Conservation (phyloP, 1,284 basidiomycete genomes). For the Leccinum solheimii region DNA sequence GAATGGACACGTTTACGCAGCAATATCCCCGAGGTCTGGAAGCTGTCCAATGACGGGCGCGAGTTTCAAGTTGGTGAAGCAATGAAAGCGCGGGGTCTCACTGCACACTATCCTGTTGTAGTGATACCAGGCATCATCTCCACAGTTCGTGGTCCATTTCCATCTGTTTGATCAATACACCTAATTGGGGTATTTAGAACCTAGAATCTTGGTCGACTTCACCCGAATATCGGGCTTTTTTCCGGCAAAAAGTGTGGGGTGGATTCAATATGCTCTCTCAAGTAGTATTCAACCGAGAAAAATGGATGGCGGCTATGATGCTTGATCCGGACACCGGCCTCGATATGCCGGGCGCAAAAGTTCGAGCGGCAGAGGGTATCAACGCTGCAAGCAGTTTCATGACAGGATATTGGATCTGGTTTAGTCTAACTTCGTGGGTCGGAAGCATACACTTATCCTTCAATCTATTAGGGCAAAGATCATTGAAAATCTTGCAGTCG, state of each 20-base stretch:
- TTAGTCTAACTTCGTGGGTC: slow-evolving; percentile 1
- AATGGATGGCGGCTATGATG: slow-evolving; percentile 89
- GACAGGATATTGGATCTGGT: slow-evolving; percentile 96
- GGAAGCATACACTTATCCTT: slow-evolving; percentile 2
- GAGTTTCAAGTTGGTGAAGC: slow-evolving; percentile 84
- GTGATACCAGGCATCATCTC: slow-evolving; percentile 81
- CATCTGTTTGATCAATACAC: not conserved
- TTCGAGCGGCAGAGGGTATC: slow-evolving; percentile 91
- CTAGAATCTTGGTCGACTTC: slow-evolving; percentile 86
- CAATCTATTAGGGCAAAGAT: slow-evolving; percentile 73
- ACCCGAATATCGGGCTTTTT: slow-evolving; percentile 76
- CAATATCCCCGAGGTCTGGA: slow-evolving; percentile 74
- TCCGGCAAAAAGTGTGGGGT: slow-evolving; percentile 87
- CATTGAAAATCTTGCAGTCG: slow-evolving; percentile 88
- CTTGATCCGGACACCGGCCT: slow-evolving; percentile 91
- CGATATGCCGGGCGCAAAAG: slow-evolving; percentile 87
- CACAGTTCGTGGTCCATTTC: slow-evolving; percentile 47
- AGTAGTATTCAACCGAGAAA: slow-evolving; percentile 81
- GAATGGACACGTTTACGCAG: slow-evolving; percentile 69
- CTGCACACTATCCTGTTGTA: slow-evolving; percentile 77
- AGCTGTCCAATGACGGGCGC: slow-evolving; percentile 77
- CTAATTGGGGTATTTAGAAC: slow-evolving; percentile 43
- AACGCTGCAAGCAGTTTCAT: slow-evolving; percentile 90
- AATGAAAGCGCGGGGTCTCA: slow-evolving; percentile 65
- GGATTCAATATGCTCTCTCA: slow-evolving; percentile 85